Evolutionary conservation across 768 basidiomycete species (phyloP).

Genomic region (Suillus discolor): DNA sequence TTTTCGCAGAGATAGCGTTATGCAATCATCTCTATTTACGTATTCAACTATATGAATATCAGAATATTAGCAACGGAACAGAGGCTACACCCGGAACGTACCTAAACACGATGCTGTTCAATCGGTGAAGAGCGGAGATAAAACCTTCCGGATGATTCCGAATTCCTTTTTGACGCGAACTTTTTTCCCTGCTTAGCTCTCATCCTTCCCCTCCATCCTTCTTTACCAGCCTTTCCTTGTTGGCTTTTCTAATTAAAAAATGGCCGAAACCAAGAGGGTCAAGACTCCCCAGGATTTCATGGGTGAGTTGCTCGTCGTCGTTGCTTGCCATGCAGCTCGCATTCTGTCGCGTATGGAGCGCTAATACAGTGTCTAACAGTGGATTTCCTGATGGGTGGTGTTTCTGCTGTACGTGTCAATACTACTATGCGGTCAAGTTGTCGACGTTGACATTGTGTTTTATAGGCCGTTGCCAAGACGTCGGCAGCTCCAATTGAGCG

Average conservation of each 20-base stretch:
- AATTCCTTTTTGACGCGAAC: conserved; percentile 43
- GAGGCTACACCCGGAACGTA: conserved; percentile 13
- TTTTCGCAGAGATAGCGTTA: conserved; percentile 1
- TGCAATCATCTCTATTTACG: conserved; percentile 1
- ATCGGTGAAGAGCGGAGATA: conserved; percentile 32
- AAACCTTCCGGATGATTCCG: conserved; percentile 35
- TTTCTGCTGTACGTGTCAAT: conserved; percentile 70
- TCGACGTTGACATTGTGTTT: conserved; percentile 22
- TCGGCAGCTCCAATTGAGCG: conserved; percentile 99
- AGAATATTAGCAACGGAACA: not conserved
- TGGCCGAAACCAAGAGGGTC: conserved; percentile 82
- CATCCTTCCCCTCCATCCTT: conserved; percentile 46
- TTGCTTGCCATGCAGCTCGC: not conserved
- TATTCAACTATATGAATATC: not conserved
- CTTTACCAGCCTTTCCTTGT: conserved; percentile 50
- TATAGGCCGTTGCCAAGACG: conserved; percentile 96
- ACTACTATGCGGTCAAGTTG: not conserved
- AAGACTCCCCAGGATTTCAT: conserved; percentile 94
- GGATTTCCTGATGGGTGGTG: conserved; percentile 97
- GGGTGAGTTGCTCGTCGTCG: conserved; percentile 41
- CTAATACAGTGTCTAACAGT: conserved; percentile 49
- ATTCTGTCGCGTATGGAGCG: conserved; percentile 21
- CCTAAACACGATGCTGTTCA: conserved; percentile 1
- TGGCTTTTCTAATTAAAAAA: conserved; percentile 48
- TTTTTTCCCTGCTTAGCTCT: conserved; percentile 49